Evolutionary conservation across 108 stramenopile species (phyloP).

Genomic region (Skeletonema grethae): DNA sequence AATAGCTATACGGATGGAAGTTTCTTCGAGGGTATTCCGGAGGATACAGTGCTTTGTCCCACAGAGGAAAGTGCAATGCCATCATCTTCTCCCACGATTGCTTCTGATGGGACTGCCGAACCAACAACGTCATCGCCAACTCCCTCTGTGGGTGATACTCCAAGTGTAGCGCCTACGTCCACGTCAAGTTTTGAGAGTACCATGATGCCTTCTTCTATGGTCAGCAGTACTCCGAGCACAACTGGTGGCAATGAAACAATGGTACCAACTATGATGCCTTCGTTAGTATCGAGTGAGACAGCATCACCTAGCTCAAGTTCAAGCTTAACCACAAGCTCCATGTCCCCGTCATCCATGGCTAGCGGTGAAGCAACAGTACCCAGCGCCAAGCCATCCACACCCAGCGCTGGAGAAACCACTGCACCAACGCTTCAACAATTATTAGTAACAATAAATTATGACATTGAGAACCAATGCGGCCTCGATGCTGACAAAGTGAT

Average conservation of each 20-base stretch:
- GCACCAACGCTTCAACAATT: background rate
- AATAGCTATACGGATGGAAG: constrained; percentile 45
- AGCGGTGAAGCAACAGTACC: background rate
- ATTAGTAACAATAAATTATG: constrained; percentile 16
- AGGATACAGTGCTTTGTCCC: constrained; percentile 17
- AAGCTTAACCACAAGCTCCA: background rate
- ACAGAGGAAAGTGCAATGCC: background rate
- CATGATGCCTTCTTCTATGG: background rate
- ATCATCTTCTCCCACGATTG: background rate
- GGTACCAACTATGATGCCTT: background rate
- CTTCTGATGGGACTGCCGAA: background rate
- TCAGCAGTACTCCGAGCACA: background rate
- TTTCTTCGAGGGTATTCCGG: constrained; percentile 53
- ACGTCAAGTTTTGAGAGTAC: background rate
- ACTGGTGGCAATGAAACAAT: background rate
- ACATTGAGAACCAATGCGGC: constrained; percentile 43
- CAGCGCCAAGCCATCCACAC: background rate
- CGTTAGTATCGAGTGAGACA: background rate
- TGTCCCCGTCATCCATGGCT: background rate
- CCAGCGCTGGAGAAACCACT: background rate
- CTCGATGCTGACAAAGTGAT: constrained; percentile 51
- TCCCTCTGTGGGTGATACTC: too few species aligned
- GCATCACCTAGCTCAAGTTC: background rate
- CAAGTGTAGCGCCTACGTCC: background rate
- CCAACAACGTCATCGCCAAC: background rate